These are phyloP conservation scores for Nyssa sinensis DNA, from an alignment of 148 eudicot species.

Conservation along the genomic window DNA sequence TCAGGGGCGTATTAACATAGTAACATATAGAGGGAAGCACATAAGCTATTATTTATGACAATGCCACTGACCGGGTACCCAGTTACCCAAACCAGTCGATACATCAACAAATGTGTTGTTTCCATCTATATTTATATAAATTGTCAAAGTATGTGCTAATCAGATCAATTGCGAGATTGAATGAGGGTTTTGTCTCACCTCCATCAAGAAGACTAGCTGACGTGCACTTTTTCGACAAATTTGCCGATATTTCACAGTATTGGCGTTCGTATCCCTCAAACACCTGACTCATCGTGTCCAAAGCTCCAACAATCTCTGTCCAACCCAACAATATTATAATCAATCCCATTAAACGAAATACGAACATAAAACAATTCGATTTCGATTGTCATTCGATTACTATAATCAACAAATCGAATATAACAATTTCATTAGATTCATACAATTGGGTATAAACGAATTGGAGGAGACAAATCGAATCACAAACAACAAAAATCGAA, in stretches of 20 bases:
- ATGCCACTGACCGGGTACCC: no score
- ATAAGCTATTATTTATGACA: no score
- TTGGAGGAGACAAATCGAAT: neutral
- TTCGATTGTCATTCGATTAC: neutral
- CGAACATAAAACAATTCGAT: neutral
- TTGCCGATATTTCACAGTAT: slow-evolving; percentile 54
- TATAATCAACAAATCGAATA: neutral
- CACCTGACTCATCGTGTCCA: slow-evolving; percentile 34
- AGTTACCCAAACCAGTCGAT: neutral
- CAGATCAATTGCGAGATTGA: neutral
- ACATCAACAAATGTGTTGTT: neutral
- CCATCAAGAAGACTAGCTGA: slow-evolving; percentile 38
- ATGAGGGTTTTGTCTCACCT: slow-evolving; percentile 15
- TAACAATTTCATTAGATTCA: neutral
- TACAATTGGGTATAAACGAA: neutral
- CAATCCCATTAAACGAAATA: neutral
- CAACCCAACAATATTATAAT: neutral
- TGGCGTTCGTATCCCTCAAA: slow-evolving; percentile 51
- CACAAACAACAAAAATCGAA: no score
- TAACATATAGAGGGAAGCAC: no score
- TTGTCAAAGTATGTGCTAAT: neutral
- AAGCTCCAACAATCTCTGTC: neutral
- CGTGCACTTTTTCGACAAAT: slow-evolving; percentile 33
- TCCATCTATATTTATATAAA: neutral
- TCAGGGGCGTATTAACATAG: no score